A percentile compares a stretch with the other conserved stretches of the same genome.
phyloP scores from a whole-genome alignment of 75 land plant genomes.

The Pinus albicaulis region DNA sequence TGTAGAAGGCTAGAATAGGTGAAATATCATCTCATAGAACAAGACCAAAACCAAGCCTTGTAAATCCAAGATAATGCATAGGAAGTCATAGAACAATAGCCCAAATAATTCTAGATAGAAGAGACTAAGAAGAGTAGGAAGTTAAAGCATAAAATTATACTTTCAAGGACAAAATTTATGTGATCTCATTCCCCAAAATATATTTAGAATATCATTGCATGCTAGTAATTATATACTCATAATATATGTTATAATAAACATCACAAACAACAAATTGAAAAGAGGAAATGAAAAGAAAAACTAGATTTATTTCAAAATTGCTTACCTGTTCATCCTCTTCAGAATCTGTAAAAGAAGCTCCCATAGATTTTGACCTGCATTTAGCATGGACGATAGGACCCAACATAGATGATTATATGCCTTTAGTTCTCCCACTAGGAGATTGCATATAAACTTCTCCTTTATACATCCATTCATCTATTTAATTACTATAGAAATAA shows the following conservation, averaged over 20 bases:
- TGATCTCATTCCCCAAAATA: no score
- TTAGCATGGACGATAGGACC: no score
- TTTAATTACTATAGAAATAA: slow-evolving; percentile 94
- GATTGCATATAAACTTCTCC: slow-evolving; percentile 95
- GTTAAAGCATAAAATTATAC: neutral
- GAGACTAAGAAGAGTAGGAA: neutral
- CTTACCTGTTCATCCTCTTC: slow-evolving; percentile 37
- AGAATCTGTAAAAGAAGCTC: no score
- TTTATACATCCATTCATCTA: slow-evolving; percentile 98
- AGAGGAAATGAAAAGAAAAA: neutral
- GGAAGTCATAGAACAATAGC: neutral
- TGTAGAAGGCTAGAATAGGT: no score
- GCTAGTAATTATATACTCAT: neutral
- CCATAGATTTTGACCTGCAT: no score
- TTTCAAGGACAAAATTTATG: no score
- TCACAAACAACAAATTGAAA: neutral
- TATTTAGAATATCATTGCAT: neutral
- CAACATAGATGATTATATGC: slow-evolving; percentile 41
- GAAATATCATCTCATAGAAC: neutral
- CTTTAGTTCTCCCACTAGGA: slow-evolving; percentile 43
- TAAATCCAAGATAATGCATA: neutral
- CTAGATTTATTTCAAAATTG: neutral
- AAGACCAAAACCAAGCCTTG: neutral
- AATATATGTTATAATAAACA: neutral
- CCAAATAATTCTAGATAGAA: neutral